Base-by-base conservation (phyloP, 768 basidiomycete species). In the Astraeus odoratus region DNA sequence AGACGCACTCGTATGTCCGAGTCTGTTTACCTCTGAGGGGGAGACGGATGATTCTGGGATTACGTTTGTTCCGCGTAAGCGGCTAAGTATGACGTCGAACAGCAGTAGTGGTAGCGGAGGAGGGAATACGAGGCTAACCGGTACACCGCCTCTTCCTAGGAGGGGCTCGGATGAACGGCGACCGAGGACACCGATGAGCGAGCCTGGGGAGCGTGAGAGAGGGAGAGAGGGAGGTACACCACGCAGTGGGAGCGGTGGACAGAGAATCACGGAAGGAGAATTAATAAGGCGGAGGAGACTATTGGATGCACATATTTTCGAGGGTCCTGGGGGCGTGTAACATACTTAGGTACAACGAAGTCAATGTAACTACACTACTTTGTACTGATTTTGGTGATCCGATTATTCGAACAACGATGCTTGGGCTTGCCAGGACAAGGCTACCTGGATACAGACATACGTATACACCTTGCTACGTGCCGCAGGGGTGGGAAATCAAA, bases 221-320 rank as follows among this genome's bases (percentile, higher is more conserved):
- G 54, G 43, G 59, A n/a, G n/a, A n/a, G n/a, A 64, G 63, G 65
- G 50, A n/a, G 49, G 60, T 2, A 66, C 59, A 1, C 63, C 61
- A 1, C 53, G 62, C 2, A 51, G 18, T 8, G 53, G 52, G 1
- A 64, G 51, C 61, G 77, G 53, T 12, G 82, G 84, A 15, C 79
- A 82, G 51, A 80, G 78, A 33, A 88, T 87, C 46, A 74, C 76
- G n/a, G 86, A 90, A 63, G 75, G 70, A 16, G 87, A 88, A 63
- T 61, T 91, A 60, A 83, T 93, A 73, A 68, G 81, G 55, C 73
- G 91, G 54, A 76, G 86, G 42, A 76, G 90, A 55, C 60, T 93
- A 59, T 68, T 93, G 43, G 84, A 86, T 52, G 74, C 81, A 42
- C 83, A 86, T 57, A 80, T 84, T 40, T 81, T 68, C 73, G 63